Evolutionary conservation across 768 basidiomycete genomes (phyloP).

Genomic region (Phlebiopsis flavidoalba): DNA sequence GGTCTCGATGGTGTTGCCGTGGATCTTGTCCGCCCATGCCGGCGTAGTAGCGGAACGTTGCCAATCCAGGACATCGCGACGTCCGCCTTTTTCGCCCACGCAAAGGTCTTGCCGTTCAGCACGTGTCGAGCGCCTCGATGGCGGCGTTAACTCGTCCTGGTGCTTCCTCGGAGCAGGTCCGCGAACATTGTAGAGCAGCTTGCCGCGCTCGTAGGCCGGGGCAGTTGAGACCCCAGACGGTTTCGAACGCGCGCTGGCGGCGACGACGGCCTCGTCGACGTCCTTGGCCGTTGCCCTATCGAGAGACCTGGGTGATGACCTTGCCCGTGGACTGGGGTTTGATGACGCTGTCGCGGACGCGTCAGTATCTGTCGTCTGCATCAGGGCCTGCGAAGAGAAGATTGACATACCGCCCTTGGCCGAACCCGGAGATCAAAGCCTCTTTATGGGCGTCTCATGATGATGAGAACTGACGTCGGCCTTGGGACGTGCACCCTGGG

Average conservation of each 20-base stretch:
- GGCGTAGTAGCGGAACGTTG: slow-evolving; percentile 71
- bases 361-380: background rate
- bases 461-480: too few species aligned
- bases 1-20: slow-evolving; percentile 71
- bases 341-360: slow-evolving; percentile 37
- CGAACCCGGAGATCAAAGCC: background rate
- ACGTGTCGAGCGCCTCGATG: slow-evolving; percentile 68
- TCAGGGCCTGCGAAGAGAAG: background rate
- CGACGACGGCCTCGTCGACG: slow-evolving; percentile 70
- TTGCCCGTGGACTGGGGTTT: slow-evolving; percentile 69
- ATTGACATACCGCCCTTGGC: background rate
- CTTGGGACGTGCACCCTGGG: background rate
- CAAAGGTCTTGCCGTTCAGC: slow-evolving; percentile 60
- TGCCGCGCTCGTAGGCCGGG: slow-evolving; percentile 48
- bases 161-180: slow-evolving; percentile 56
- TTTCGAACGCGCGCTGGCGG: slow-evolving; percentile 62
- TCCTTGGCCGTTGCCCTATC: slow-evolving; percentile 64
- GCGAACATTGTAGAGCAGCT: slow-evolving; percentile 61
- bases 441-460: background rate
- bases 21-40: slow-evolving; percentile 89
- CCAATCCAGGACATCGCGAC: slow-evolving; percentile 39
- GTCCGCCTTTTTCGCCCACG: slow-evolving; percentile 44
- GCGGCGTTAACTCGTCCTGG: slow-evolving; percentile 62
- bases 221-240: slow-evolving; percentile 61
- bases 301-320: slow-evolving; percentile 47